A percentile compares a stretch with the other conserved stretches of the same genome.
These are phyloP conservation scores for Hymenoscyphus linearis DNA, from an alignment of 2,329 filamentous ascomycete species.

Conservation along the genomic window DNA sequence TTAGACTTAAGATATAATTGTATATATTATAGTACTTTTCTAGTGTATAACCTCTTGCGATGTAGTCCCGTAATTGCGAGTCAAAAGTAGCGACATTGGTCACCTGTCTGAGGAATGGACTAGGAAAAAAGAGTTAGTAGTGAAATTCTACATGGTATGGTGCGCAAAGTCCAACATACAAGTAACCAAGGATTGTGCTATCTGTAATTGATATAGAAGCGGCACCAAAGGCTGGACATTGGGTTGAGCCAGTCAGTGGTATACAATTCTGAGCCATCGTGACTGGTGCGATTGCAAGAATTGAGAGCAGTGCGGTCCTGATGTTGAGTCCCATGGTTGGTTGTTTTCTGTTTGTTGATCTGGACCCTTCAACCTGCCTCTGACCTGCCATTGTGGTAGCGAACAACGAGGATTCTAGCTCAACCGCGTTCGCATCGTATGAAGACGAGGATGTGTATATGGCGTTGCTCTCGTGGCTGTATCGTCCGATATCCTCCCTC, in stretches of 20 bases:
- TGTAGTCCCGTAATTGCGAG: constrained; percentile 63
- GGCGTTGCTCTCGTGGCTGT: constrained; percentile 12
- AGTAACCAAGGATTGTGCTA: constrained; percentile 51
- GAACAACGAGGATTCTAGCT: constrained; percentile 10
- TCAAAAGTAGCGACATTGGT: constrained; percentile 75
- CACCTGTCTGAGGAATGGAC: constrained; percentile 81
- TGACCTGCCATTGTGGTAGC: constrained; percentile 10
- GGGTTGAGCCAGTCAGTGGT: constrained; percentile 62
- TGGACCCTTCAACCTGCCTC: constrained; percentile 4
- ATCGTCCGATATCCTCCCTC: constrained; percentile 21
- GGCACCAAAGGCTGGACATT: constrained; percentile 66
- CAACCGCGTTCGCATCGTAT: constrained; percentile 15
- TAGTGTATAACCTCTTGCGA: constrained; percentile 69
- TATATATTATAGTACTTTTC: constrained; percentile 56
- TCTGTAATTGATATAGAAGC: constrained; percentile 68
- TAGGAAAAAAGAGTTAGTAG: constrained; percentile 34
- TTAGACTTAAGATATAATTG: constrained; percentile 3
- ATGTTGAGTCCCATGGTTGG: constrained; percentile 19
- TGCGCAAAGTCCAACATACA: constrained; percentile 46
- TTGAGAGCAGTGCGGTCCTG: constrained; percentile 26
- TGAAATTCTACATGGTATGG: constrained; percentile 13
- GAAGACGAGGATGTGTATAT: constrained; percentile 11
- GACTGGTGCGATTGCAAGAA: constrained; percentile 26
- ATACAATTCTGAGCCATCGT: constrained; percentile 44
- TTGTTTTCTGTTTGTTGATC: constrained; percentile 18